Conservation (phyloP, 805 yeast genomes). For the Cyberlindnera euphorbiiphila region DNA sequence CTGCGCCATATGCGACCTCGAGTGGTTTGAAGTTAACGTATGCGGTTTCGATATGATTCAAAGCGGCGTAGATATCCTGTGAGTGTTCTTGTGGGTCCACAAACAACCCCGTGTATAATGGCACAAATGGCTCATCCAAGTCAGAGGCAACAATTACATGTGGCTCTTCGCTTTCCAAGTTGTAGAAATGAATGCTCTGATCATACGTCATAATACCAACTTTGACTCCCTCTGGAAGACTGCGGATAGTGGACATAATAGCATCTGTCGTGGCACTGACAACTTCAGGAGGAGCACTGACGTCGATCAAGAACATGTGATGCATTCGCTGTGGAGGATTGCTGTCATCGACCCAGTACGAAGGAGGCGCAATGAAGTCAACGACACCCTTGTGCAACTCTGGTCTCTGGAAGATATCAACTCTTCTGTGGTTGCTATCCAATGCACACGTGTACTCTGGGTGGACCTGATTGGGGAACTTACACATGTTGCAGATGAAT, state of each 20-base stretch:
- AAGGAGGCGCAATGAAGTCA: constrained; percentile 74
- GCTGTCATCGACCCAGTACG: constrained; percentile 52
- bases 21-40: constrained; percentile 35
- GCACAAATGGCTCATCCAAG: constrained; percentile 76
- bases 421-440: constrained; percentile 57
- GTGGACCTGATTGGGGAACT: constrained; percentile 67
- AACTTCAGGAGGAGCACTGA: constrained; percentile 56
- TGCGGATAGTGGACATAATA: constrained; percentile 48
- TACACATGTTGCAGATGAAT: constrained; percentile 85
- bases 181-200: constrained; percentile 65
- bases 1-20: constrained; percentile 78
- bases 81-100: constrained; percentile 72
- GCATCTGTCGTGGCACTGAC: constrained; percentile 67
- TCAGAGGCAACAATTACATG: constrained; percentile 63
- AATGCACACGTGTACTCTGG: constrained; percentile 60
- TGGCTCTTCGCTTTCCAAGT: constrained; percentile 54
- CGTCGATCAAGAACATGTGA: constrained; percentile 73
- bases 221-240: constrained; percentile 28
- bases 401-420: constrained; percentile 62
- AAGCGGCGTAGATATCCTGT: constrained; percentile 59
- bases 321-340: constrained; percentile 47
- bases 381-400: constrained; percentile 82
- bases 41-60: constrained; percentile 53
- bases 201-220: constrained; percentile 78
- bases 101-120: constrained; percentile 71